A percentile compares a stretch with the other conserved stretches of the same genome.
phyloP scores from a whole-genome alignment of 257 asterid species.

The Przewalskia tangutica region DNA sequence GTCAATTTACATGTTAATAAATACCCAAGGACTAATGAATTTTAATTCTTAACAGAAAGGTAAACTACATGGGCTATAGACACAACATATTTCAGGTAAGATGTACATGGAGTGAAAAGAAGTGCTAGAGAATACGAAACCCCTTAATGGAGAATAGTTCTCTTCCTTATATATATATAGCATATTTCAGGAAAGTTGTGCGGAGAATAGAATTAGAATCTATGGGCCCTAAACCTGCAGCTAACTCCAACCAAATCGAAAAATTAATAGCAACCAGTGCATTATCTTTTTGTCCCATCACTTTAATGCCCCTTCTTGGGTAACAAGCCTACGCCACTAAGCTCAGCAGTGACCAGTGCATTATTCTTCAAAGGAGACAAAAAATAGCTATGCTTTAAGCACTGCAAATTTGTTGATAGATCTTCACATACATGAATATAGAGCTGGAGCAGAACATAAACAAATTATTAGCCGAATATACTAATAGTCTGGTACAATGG shows the following conservation, averaged over 20 bases:
- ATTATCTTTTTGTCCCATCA: background rate
- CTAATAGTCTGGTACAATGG: background rate
- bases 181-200: background rate
- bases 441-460: background rate
- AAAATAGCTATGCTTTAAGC: background rate
- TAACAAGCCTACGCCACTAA: background rate
- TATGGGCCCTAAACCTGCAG: background rate
- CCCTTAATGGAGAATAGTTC: background rate
- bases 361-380: background rate
- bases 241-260: background rate
- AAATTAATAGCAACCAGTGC: background rate
- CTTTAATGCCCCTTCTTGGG: background rate
- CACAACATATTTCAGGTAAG: background rate
- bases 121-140: background rate
- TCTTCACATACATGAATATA: background rate
- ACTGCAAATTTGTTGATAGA: background rate
- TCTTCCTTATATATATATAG: background rate
- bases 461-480: background rate
- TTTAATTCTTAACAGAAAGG: background rate
- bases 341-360: background rate
- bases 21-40: background rate
- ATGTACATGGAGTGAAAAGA: background rate
- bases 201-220: background rate
- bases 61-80: background rate
- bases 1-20: background rate